Conservation (phyloP, 345 rosid genomes). For the Kernera saxatilis region DNA sequence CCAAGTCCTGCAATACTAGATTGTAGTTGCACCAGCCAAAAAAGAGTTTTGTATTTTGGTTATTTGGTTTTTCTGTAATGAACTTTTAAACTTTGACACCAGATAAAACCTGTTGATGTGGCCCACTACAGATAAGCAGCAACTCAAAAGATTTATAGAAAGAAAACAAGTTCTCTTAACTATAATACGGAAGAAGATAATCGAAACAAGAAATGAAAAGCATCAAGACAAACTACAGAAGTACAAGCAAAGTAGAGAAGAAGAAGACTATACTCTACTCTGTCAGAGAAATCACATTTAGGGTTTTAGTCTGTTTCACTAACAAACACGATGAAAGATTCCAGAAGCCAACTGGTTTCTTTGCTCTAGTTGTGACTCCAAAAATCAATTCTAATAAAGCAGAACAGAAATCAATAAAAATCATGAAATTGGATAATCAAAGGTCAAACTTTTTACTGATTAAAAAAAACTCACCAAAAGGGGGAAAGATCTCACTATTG, state of each 20-base stretch:
- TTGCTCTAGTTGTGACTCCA: not conserved
- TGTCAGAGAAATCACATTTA: conserved; percentile 9
- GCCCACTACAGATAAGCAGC: conserved; percentile 79
- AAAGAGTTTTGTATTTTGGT: conserved; percentile 13
- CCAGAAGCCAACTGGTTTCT: not conserved
- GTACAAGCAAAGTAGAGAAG: conserved; percentile 4
- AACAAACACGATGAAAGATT: not conserved
- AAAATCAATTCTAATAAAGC: not conserved
- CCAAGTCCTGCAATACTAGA: conserved; percentile 49
- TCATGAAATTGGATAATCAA: not conserved
- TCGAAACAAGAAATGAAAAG: conserved; percentile 5
- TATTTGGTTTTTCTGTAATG: not conserved
- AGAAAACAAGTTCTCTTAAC: conserved; percentile 9
- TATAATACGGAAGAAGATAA: conserved; percentile 22
- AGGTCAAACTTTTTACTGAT: not conserved
- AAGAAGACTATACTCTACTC: not conserved
- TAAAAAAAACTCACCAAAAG: not conserved
- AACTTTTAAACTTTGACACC: not conserved
- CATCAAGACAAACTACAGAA: conserved; percentile 13
- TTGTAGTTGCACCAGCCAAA: conserved; percentile 23
- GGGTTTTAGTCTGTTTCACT: not conserved
- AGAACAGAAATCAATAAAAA: not conserved
- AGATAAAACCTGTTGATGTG: conserved; percentile 71
- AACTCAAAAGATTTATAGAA: conserved; percentile 47
- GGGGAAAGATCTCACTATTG: not conserved